Conservation (phyloP, 83 land plant species). For the Thuja plicata region DNA sequence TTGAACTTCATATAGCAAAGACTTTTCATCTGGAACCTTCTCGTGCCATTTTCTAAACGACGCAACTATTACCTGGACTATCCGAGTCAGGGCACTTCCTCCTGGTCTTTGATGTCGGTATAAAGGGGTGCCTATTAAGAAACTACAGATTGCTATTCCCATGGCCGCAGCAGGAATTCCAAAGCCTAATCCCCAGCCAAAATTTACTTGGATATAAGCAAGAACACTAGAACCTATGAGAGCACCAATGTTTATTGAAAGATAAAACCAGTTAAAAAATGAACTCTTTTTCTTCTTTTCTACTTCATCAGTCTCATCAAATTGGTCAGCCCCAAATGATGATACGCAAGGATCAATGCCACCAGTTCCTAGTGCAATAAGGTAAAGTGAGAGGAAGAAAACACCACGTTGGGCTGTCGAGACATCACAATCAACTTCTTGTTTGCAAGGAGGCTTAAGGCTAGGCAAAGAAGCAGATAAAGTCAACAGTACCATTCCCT, state of each 20-base stretch:
- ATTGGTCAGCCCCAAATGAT: constrained; percentile 84
- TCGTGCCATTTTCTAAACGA: constrained; percentile 34
- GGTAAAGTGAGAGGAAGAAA: constrained; percentile 49
- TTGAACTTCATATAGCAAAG: constrained; percentile 37
- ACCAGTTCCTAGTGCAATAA: constrained; percentile 76
- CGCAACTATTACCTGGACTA: constrained; percentile 54
- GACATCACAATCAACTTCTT: constrained; percentile 24
- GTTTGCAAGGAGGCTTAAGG: constrained; percentile 32
- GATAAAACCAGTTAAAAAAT: constrained; percentile 83
- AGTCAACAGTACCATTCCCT: constrained; percentile 72
- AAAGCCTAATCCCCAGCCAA: constrained; percentile 80
- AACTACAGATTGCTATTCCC: constrained; percentile 57
- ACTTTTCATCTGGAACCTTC: constrained; percentile 40
- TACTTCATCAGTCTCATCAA: constrained; percentile 57
- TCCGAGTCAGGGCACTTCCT: constrained; percentile 61
- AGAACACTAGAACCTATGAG: constrained; percentile 60
- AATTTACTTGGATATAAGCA: constrained; percentile 62
- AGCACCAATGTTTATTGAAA: constrained; percentile 69
- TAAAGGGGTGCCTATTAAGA: constrained; percentile 51
- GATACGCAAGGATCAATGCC: constrained; percentile 86
- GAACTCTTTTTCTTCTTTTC: constrained; percentile 63
- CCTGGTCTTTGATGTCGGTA: constrained; percentile 38
- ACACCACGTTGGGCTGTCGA: constrained; percentile 44
- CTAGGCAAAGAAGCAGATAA: constrained; percentile 51
- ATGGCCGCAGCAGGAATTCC: constrained; percentile 75